Evolutionary conservation across 2,329 filamentous ascomycete genomes (phyloP), one percentile per base, ranked within the genome.

Genomic region (Fusarium veterinarium): DNA sequence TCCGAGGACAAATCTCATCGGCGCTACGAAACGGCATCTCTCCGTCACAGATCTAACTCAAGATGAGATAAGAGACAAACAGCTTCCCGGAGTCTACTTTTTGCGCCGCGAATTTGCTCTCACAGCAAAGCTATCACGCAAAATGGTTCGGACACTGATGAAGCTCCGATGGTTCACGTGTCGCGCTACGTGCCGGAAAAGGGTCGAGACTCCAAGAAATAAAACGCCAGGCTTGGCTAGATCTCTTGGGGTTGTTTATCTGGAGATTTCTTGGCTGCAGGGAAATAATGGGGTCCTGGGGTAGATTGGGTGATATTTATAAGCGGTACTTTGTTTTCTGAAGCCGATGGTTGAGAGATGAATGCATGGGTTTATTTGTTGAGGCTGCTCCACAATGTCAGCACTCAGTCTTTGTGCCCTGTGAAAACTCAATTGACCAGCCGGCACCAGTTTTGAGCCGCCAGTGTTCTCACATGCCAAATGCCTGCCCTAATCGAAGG

Each of bases 121-220:
- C 14, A 41, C 28, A 19, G 9, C 8, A 41, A 20, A 6, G 7
- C 40, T 17, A 35, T 48, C 30, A n/a, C 53, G 20, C 40, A 57
- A 46, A 17, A 38, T 25, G 20, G 19, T 13, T 73, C 70, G 70
- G 70, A 33, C 3, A 10, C 31, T 73, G 51, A 73, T 63, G 14
- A 67, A 71, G 52, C 49, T 49, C 70, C 70, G 70, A 67, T 31
- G 17, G 46, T 40, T 46, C 60, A 70, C 44, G 60, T 61, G 69
- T 40, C 8, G 41, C 37, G 35, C 63, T 61, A 53, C 53, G 30
- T 40, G 30, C 33, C 23, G 7, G n/a, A 20, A 35, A 35, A 59
- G 17, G 28, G 52, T 60, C 62, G 28, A 41, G 64, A 52, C 62
- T 64, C 28, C 4, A 17, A 25, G 12, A 51, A 9, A 12, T 41